Evolutionary conservation across 257 asterid genomes (phyloP).

Genomic region (Vinca minor): DNA sequence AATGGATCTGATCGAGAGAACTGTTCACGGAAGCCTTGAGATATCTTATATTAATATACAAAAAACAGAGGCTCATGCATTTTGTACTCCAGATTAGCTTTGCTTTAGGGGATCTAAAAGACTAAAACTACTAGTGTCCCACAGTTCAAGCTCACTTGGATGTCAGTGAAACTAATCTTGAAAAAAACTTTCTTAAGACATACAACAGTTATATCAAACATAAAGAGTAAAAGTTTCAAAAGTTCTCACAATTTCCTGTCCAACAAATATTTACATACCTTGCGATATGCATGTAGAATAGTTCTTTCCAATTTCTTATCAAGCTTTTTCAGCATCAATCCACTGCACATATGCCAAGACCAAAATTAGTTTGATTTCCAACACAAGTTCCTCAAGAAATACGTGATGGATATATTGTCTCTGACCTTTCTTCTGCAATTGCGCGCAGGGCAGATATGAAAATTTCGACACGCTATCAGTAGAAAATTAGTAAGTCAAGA

Average conservation of each 20-base stretch:
- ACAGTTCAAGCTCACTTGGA: too few relatives aligned
- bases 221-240: too few relatives aligned
- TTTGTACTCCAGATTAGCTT: too few relatives aligned
- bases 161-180: too few relatives aligned
- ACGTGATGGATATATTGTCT: neutral
- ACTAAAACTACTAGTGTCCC: too few relatives aligned
- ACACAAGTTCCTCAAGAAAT: neutral
- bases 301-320: conserved; percentile 93
- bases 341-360: conserved; percentile 41
- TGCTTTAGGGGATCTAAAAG: too few relatives aligned
- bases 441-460: conserved; percentile 66
- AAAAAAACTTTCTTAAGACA: too few relatives aligned
- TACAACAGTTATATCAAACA: too few relatives aligned
- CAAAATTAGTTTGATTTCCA: conserved; percentile 11
- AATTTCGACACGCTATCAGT: conserved; percentile 59
- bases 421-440: conserved; percentile 76
- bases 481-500: conserved; percentile 6
- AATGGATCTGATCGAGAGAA: too few relatives aligned
- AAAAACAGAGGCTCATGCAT: too few relatives aligned
- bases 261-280: conserved; percentile 34
- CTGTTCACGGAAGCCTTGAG: too few relatives aligned
- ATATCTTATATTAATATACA: too few relatives aligned
- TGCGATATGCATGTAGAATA: conserved; percentile 83
- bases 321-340: conserved; percentile 71
- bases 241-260: neutral